Evolutionary conservation across 164 flowering plant genomes (phyloP), one percentile per base, ranked within the genome.

Genomic region (Vitis cinerea): DNA sequence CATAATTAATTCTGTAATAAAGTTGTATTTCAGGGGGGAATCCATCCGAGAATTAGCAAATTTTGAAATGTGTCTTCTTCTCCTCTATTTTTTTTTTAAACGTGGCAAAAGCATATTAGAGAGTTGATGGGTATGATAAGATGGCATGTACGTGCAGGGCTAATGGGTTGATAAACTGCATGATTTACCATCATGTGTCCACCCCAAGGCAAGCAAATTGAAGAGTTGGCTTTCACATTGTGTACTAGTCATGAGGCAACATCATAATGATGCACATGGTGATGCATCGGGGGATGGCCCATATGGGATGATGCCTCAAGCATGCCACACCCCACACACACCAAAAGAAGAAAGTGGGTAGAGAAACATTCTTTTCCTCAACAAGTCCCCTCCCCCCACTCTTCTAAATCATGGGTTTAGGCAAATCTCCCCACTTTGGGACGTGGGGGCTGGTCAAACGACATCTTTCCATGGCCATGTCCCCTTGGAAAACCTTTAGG

Each of bases 221-320:
- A 58, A 49, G 56, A 56, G 72, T 66, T 19, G 17, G 58, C 54
- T 0, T 61, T 65, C 61, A 59, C 44, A 51, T 66, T 44, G 30
- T 70, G 74, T 62, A 59, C 66, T 68, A 58, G 64, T 30, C 13
- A 30, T 37, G 44, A 7, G 44, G 50, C 70, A 64, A 72, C 79
- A 80, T 73, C 79, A 80, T 72, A 30, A 75, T 72, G 68, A 69
- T 69, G 58, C 67, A 59, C 70, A 73, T 65, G 17, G 65, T 56
- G 62, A 44, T 66, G 55, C 13, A 51, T 47, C 9, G 5, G 50
- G 23, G 53, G 11, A 44, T 37, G 66, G 62, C 50, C 71, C 64
- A 29, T 57, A 65, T 56, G 60, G 54, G 15, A 73, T 64, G 61
- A 77, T 62, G 56, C 69, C 69, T 56, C 31, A 64, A 71, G 79